These are phyloP conservation scores for Magnolia sinica DNA, from an alignment of 164 flowering plant genomes.

Conservation along the genomic window DNA sequence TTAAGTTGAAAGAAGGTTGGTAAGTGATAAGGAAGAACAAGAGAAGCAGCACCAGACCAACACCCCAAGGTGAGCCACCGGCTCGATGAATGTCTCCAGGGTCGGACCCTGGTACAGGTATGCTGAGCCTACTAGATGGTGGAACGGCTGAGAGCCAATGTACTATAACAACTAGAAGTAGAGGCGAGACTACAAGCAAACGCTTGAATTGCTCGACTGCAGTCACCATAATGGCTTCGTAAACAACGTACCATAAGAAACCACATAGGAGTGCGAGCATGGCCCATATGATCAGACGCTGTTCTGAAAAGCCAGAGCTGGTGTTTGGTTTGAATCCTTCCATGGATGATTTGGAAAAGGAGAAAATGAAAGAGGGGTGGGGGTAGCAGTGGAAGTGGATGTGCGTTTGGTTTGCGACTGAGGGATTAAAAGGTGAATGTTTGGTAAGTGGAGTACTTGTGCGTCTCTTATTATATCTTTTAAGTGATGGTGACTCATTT, in stretches of 20 bases:
- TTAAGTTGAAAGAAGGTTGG: constrained; percentile 4
- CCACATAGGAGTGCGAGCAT: neutral
- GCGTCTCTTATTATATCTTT: too few relatives aligned
- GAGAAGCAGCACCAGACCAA: constrained; percentile 1
- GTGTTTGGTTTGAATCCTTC: neutral
- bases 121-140: neutral
- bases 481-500: too few relatives aligned
- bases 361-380: neutral
- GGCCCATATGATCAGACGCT: neutral
- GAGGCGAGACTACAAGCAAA: constrained; percentile 8
- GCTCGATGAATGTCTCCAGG: constrained; percentile 5
- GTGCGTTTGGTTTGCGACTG: too few relatives aligned
- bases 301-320: neutral
- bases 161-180: constrained; percentile 5
- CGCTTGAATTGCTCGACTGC: constrained; percentile 11
- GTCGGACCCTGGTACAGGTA: neutral
- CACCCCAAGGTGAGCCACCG: constrained; percentile 13
- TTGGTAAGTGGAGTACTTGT: too few relatives aligned
- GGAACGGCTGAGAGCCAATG: constrained; percentile 10
- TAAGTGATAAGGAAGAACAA: constrained; percentile 6
- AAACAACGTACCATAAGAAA: constrained; percentile 7
- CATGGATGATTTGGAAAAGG: neutral
- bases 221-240: constrained; percentile 7
- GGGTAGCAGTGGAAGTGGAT: too few relatives aligned
- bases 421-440: too few relatives aligned